These are phyloP conservation scores for Silene noctiflora DNA, from an alignment of 179 eudicot species.

Conservation along the genomic window DNA sequence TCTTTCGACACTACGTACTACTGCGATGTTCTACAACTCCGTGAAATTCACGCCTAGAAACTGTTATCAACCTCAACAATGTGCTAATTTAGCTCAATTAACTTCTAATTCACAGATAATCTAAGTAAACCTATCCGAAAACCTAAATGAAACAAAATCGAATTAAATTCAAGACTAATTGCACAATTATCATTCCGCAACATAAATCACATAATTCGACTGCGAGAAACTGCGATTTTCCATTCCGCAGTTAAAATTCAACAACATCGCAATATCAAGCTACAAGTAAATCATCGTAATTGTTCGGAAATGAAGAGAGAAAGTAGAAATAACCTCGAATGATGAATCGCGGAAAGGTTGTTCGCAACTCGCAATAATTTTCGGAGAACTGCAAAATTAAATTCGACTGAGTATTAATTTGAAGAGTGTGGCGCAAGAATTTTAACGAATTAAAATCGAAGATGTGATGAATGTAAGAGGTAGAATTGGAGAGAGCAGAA, in stretches of 20 bases:
- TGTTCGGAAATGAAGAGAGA: neutral
- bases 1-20: neutral
- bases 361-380: neutral
- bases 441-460: too few relatives aligned
- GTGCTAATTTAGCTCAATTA: neutral
- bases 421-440: too few relatives aligned
- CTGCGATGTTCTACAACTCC: neutral
- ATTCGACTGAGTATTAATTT: neutral
- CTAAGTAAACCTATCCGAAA: neutral
- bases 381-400: neutral
- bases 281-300: neutral
- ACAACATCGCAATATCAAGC: neutral
- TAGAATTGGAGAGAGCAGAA: too few relatives aligned
- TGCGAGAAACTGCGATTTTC: neutral
- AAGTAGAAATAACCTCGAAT: slow-evolving; percentile 6
- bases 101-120: neutral
- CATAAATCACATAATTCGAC: neutral
- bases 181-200: neutral
- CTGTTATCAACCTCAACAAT: neutral
- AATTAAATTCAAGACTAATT: neutral
- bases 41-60: neutral
- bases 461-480: too few relatives aligned
- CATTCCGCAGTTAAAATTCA: neutral
- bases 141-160: neutral
- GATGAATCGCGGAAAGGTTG: neutral